phyloP scores from a whole-genome alignment of 768 basidiomycete genomes.

The Hygrophorus russula region DNA sequence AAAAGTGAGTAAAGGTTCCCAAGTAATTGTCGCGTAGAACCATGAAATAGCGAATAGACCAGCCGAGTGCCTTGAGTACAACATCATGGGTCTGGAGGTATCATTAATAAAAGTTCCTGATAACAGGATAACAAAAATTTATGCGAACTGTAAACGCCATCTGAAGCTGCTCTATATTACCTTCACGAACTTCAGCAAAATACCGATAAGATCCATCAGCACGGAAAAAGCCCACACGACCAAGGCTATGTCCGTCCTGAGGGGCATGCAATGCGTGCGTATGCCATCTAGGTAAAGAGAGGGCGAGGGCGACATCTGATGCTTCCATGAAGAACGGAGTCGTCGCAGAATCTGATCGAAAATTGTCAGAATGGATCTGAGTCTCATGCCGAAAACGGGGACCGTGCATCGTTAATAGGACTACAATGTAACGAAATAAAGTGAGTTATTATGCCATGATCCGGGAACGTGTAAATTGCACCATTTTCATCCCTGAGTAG shows the following conservation, averaged over 20 bases:
- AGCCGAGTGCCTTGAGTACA: constrained; percentile 66
- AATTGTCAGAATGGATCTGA: constrained; percentile 59
- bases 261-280: constrained; percentile 64
- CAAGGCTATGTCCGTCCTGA: constrained; percentile 48
- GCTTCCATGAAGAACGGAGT: constrained; percentile 56
- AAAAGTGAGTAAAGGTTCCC: constrained; percentile 88
- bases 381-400: constrained; percentile 36
- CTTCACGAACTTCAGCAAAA: constrained; percentile 51
- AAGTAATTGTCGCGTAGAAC: constrained; percentile 89
- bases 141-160: constrained; percentile 49
- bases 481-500: constrained; percentile 76
- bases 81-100: constrained; percentile 36
- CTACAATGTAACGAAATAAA: constrained; percentile 24
- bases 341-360: constrained; percentile 55
- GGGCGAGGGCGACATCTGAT: constrained; percentile 42
- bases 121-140: constrained; percentile 1
- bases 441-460: not conserved
- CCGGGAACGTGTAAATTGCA: constrained; percentile 17
- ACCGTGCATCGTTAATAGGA: constrained; percentile 61
- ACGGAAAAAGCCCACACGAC: constrained; percentile 42
- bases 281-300: constrained; percentile 85
- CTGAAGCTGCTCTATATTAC: constrained; percentile 70
- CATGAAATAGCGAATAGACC: constrained; percentile 86
- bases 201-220: constrained; percentile 68
- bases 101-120: not conserved